Evolutionary conservation across 192 early-diverging fungal genomes (phyloP).

Genomic region (Endogone sp.): DNA sequence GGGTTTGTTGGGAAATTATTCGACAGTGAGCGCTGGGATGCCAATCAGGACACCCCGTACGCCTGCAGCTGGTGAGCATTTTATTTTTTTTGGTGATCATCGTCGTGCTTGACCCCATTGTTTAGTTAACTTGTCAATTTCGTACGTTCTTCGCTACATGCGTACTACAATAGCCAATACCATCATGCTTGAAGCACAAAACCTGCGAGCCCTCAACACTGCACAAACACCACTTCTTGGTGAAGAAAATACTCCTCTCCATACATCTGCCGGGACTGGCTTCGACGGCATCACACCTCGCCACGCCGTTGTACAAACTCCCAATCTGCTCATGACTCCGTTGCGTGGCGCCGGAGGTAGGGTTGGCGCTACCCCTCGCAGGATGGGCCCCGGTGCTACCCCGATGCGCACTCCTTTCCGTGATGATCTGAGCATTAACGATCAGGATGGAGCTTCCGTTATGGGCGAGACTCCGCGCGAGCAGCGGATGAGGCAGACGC

Average conservation of each 20-base stretch:
- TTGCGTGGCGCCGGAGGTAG: slow-evolving; percentile 11
- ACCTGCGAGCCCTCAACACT: slow-evolving; percentile 68
- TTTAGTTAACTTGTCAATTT: no score
- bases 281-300: slow-evolving; percentile 63
- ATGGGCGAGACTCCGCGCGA: slow-evolving; percentile 69
- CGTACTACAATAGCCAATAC: slow-evolving; percentile 64
- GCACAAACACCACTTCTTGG: slow-evolving; percentile 86
- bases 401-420: slow-evolving; percentile 54
- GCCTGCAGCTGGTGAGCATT: not conserved
- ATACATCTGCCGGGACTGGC: slow-evolving; percentile 44
- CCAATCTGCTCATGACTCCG: slow-evolving; percentile 70
- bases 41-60: slow-evolving; percentile 66
- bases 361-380: slow-evolving; percentile 10
- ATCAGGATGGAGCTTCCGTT: slow-evolving; percentile 16
- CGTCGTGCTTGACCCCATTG: slow-evolving; percentile 1
- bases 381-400: slow-evolving; percentile 48
- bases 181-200: slow-evolving; percentile 77
- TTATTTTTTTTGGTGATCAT: slow-evolving; percentile 7
- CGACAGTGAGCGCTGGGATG: slow-evolving; percentile 21
- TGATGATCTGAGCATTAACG: slow-evolving; percentile 61
- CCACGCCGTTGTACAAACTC: slow-evolving; percentile 56
- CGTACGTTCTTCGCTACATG: no score
- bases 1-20: slow-evolving; percentile 73
- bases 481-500: slow-evolving; percentile 47
- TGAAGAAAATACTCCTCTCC: slow-evolving; percentile 48